Evolutionary conservation across 805 yeast species (phyloP).

Genomic region (Wickerhamiella domercqiae): DNA sequence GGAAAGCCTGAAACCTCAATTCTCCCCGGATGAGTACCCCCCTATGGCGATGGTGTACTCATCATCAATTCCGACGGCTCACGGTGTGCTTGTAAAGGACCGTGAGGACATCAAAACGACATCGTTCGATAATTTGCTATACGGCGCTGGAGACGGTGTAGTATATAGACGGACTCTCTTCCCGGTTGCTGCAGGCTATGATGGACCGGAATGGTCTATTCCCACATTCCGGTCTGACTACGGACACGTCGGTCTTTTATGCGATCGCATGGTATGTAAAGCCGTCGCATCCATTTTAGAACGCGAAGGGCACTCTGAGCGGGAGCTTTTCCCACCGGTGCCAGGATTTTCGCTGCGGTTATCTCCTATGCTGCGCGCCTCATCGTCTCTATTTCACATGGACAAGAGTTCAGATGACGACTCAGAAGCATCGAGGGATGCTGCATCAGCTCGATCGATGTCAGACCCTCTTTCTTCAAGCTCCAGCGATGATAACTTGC

Average conservation of each 20-base stretch:
- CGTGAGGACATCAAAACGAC: conserved; percentile 52
- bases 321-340: neutral
- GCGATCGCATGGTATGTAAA: conserved; percentile 58
- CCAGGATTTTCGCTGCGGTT: neutral
- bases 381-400: no score
- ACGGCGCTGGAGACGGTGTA: conserved; percentile 91
- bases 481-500: no score
- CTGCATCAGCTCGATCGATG: no score
- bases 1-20: conserved; percentile 28
- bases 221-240: conserved; percentile 47
- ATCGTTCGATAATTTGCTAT: conserved; percentile 57
- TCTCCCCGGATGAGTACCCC: conserved; percentile 41
- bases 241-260: conserved; percentile 71
- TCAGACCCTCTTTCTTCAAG: no score
- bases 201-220: conserved; percentile 27
- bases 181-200: conserved; percentile 64
- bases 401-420: no score
- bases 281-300: conserved; percentile 51
- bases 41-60: conserved; percentile 77
- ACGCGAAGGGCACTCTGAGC: conserved; percentile 29
- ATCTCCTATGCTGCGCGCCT: no score
- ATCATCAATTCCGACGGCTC: conserved; percentile 65
- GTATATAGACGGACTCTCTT: conserved; percentile 68
- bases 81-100: conserved; percentile 57
- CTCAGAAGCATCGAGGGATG: no score